Base-by-base conservation (phyloP, 2,329 filamentous ascomycete species). In the Akanthomyces muscarius region DNA sequence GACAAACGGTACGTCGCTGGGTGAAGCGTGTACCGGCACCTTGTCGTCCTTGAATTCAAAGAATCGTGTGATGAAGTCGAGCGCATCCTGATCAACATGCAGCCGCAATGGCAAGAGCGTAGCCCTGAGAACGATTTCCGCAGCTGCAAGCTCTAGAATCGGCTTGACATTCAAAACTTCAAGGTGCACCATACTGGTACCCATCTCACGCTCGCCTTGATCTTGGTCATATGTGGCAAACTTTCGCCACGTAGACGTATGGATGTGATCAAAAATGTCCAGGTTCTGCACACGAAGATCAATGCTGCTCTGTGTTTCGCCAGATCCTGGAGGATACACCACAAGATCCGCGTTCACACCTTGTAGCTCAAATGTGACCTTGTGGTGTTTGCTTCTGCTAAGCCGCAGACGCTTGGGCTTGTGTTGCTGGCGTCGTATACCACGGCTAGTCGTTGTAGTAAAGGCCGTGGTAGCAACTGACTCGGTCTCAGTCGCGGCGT, bases 241-340 rank as follows among this genome's bases (percentile, higher is more conserved):
- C 73, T 97, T 99, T 75, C 91, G 96, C 96, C 96, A 99, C 0
- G 94, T 97, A 4, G 95, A 99, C 0, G 92, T 94, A 1, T 92
- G 92, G 2, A 99, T 85, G 71, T 97, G 92, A 73, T 99, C 95
- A 66, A 95, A 97, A 18, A 99, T 88, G 68, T 97, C 93, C 14
- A 99, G 80, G 63, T 95, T 89, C 45, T 86, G 84, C 13, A 99
- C 81, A 10, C 92, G 87, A 41, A 98, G 79, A 73, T 97, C 91
- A 44, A 98, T 80, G 23, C 92, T 96, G 73, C 88, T 96, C 71
- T 96, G 86, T 0, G 92, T 95, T 74, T 97, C 92, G 1, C 88
- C 90, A 21, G 85, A 86, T 4, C 82, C 85, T 0, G 90, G 86
- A 8, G 92, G 89, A 70, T 94, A 97, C 0, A 89, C 83, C 13